Evolutionary conservation across 1,284 basidiomycete species (phyloP).

Genomic region (Malassezia nana): DNA sequence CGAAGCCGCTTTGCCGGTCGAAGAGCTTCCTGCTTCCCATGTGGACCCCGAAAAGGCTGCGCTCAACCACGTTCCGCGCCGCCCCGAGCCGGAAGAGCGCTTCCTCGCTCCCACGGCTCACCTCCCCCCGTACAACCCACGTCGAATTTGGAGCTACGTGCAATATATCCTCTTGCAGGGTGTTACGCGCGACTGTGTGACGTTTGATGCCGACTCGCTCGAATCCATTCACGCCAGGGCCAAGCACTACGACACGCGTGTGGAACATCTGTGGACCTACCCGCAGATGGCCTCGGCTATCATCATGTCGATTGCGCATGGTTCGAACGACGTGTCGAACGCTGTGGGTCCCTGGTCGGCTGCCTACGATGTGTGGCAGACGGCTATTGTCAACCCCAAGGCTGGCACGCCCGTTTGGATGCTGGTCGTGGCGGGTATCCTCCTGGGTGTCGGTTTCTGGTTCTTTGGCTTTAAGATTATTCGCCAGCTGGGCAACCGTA

Average conservation of each 20-base stretch:
- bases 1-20: neutral
- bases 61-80: no score
- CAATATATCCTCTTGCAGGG: neutral
- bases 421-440: conserved; percentile 21
- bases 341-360: conserved; percentile 25
- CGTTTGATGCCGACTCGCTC: conserved; percentile 16
- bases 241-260: conserved; percentile 24
- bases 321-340: conserved; percentile 28
- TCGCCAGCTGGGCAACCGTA: conserved; percentile 24
- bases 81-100: conserved; percentile 4
- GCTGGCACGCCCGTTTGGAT: conserved; percentile 24
- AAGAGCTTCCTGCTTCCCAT: no score
- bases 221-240: conserved; percentile 22
- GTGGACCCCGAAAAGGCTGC: no score
- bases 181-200: neutral
- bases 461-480: conserved; percentile 27
- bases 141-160: neutral
- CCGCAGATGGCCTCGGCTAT: conserved; percentile 28
- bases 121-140: neutral
- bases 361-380: conserved; percentile 23
- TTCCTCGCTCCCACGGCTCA: neutral
- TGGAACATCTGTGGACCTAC: conserved; percentile 28
- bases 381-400: conserved; percentile 4
- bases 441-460: conserved; percentile 23
- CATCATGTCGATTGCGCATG: conserved; percentile 27